These are phyloP conservation scores for Cnidoscolus chayamansa DNA, from an alignment of 441 rosid genomes.

Conservation along the genomic window DNA sequence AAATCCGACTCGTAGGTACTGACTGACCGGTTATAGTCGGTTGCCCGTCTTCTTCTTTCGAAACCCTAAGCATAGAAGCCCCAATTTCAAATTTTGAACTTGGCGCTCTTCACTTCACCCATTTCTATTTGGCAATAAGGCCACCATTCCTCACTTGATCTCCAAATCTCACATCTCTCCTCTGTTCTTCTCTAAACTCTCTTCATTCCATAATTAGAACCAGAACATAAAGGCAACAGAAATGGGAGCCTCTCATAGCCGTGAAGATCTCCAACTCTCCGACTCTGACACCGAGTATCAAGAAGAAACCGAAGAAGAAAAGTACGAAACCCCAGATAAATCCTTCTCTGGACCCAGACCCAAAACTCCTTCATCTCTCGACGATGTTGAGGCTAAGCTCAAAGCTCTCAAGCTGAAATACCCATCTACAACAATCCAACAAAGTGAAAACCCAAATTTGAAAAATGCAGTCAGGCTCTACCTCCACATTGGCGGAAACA, in stretches of 20 bases:
- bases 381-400: conserved; percentile 79
- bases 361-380: conserved; percentile 59
- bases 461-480: conserved; percentile 67
- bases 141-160: background rate
- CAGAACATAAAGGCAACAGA: background rate
- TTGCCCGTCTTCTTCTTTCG: background rate
- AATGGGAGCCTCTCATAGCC: conserved; percentile 84
- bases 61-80: conserved; percentile 6
- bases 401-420: conserved; percentile 74
- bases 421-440: conserved; percentile 34
- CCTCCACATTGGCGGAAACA: conserved; percentile 73
- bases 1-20: background rate
- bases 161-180: background rate
- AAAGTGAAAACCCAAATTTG: conserved; percentile 31
- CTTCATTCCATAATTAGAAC: background rate
- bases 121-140: background rate
- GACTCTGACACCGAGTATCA: conserved; percentile 60
- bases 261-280: conserved; percentile 39
- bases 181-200: background rate
- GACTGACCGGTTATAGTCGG: background rate
- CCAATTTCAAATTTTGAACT: conserved; percentile 59
- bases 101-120: conserved; percentile 37
- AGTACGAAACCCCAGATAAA: conserved; percentile 48
- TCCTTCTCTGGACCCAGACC: conserved; percentile 36
- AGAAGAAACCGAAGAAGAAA: conserved; percentile 43